Base-by-base conservation (phyloP, 768 basidiomycete genomes). In the Galerina marginata region DNA sequence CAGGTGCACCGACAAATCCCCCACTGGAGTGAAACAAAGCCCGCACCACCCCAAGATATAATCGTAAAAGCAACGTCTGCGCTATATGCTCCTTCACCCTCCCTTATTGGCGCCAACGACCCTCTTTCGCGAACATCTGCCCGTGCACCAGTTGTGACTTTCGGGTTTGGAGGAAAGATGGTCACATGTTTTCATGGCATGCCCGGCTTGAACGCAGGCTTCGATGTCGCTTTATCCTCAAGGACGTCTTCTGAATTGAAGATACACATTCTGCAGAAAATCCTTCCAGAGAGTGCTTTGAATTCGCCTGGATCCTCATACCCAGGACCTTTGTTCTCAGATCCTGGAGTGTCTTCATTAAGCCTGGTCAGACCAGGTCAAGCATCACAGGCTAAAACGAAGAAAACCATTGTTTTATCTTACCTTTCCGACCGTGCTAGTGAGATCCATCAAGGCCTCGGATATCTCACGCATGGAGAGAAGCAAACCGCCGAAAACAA, bases 151-250 rank as follows among this genome's bases (percentile, higher is more conserved):
- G 80, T 97, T 29, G 79, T 96, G 55, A 90, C 87, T 62, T 97
- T 98, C 67, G 96, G 96, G 0, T 95, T 96, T 67, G 95, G 95
- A n/a, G 96, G 96, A 10, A 91, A 90, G 68, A 67, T 98, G 58
- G 83, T 96, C 9, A 89, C 93, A 7, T 96, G 92, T 72, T 97
- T 96, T 79, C 94, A 93, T 65, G 84, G 85, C 33, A 81, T 85
- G 53, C 77, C 83, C 11, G 83, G 85, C 14, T 72, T 90, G 70
- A 86, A 80, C 71, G 86, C 89, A 16, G 89, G 91, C 44, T 89
- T 93, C 71, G 90, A 93, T 72, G 86, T 92, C 49, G 88, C 91
- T 1, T 77, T 93, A 25, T 85, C 89, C 11, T 85, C 88, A 14
- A 85, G 90, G 33, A 86, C 86, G 51, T 86, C 89, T 10, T 89